Conservation (phyloP, 2,329 filamentous ascomycete species). For the Botrytis medusae region DNA sequence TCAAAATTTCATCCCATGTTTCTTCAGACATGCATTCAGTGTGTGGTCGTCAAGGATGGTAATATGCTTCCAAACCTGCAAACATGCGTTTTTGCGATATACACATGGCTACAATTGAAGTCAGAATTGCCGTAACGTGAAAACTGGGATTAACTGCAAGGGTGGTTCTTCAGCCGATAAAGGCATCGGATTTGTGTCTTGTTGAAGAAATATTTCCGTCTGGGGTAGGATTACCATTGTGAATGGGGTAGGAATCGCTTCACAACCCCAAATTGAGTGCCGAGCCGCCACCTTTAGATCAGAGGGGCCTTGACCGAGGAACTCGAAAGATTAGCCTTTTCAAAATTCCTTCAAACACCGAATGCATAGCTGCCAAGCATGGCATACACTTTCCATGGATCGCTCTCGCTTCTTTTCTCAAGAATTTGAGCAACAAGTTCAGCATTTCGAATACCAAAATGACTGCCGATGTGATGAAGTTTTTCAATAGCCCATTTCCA, state of each 20-base stretch:
- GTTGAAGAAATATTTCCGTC: neutral
- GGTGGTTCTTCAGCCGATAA: neutral
- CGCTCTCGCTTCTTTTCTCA: conserved; percentile 2
- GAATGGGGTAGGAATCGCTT: neutral
- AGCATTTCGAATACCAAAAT: conserved; percentile 29
- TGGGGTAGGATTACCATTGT: neutral
- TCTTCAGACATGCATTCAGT: neutral
- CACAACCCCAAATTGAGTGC: neutral
- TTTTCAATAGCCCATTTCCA: conserved; percentile 23
- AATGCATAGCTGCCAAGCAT: conserved; percentile 29
- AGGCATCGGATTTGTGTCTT: neutral
- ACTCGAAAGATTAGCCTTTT: neutral
- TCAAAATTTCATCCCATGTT: neutral
- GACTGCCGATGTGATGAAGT: conserved; percentile 22
- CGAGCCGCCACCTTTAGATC: neutral
- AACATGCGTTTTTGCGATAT: neutral
- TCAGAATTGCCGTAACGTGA: neutral
- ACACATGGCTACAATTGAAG: neutral
- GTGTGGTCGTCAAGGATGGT: neutral
- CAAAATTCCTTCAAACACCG: conserved; percentile 11
- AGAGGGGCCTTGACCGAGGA: neutral
- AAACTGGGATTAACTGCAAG: neutral
- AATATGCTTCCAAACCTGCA: neutral
- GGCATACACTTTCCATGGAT: conserved; percentile 24
- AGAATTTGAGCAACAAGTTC: conserved; percentile 25